Conservation (phyloP, 176 grass and related monocot species). For the Eleusine coracana region DNA sequence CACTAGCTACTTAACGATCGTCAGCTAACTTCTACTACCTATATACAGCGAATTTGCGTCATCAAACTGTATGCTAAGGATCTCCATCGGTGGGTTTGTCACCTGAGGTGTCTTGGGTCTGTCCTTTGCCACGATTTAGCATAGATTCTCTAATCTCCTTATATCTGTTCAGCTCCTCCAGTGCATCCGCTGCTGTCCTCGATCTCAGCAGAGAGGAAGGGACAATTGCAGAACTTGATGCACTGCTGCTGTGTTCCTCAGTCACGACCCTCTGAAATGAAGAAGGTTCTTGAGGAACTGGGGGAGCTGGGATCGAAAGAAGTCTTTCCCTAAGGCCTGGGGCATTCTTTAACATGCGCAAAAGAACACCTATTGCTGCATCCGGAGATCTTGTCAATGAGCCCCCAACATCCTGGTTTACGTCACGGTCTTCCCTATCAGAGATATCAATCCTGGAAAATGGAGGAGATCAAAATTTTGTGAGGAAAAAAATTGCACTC, state of each 20-base stretch:
- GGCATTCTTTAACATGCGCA: constrained; percentile 68
- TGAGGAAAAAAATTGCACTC: background rate
- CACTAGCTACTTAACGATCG: constrained; percentile 29
- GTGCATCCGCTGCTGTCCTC: constrained; percentile 56
- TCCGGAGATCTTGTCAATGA: constrained; percentile 44
- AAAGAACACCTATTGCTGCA: constrained; percentile 67
- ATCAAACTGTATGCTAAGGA: constrained; percentile 46
- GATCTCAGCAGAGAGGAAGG: constrained; percentile 32
- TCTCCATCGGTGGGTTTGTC: constrained; percentile 38
- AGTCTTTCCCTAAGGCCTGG: constrained; percentile 52
- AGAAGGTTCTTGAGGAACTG: constrained; percentile 49
- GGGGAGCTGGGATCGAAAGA: background rate
- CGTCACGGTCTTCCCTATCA: constrained; percentile 32
- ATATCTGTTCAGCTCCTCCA: constrained; percentile 76
- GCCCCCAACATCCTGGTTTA: constrained; percentile 29
- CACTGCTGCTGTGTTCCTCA: constrained; percentile 33
- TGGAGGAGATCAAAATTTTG: background rate
- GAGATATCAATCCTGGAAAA: constrained; percentile 51
- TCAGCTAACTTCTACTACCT: constrained; percentile 52
- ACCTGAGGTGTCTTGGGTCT: background rate
- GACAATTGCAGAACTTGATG: constrained; percentile 40
- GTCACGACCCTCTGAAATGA: constrained; percentile 49
- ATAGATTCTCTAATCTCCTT: constrained; percentile 57
- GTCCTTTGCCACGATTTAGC: constrained; percentile 33
- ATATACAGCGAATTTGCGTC: constrained; percentile 48